phyloP scores from a whole-genome alignment of 1,284 basidiomycete species.

The Rhizoctonia solani region DNA sequence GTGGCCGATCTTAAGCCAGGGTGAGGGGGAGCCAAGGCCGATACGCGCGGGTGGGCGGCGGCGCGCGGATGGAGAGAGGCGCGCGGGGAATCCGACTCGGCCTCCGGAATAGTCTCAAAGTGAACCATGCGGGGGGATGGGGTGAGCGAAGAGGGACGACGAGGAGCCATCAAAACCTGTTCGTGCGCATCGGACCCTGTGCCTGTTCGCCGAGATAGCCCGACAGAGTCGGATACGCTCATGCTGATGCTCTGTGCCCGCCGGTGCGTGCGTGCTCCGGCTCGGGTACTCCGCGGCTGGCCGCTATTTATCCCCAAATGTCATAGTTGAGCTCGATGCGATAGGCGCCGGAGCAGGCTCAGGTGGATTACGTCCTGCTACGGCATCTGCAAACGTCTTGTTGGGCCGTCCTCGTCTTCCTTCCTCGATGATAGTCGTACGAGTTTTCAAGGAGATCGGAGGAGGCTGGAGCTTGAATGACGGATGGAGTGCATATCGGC shows the following conservation, averaged over 20 bases:
- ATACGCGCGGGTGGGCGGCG: conserved; percentile 20
- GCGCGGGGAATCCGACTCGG: background rate
- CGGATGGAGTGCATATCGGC: conserved; percentile 11
- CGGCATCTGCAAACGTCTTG: conserved; percentile 29
- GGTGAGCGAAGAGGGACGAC: conserved; percentile 8
- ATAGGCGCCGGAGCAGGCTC: background rate
- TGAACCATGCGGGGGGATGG: conserved; percentile 30
- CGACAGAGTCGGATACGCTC: conserved; percentile 11
- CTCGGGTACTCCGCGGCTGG: conserved; percentile 23
- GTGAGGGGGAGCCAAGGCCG: conserved; percentile 25
- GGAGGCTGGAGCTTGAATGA: conserved; percentile 25
- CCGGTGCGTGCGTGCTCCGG: conserved; percentile 26
- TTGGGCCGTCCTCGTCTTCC: conserved; percentile 29
- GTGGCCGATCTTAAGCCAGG: conserved; percentile 8
- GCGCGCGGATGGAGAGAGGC: conserved; percentile 11
- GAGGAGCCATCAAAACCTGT: background rate
- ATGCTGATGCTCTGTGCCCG: conserved; percentile 28
- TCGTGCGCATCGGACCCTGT: conserved; percentile 17
- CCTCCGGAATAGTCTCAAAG: conserved; percentile 28
- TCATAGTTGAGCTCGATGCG: conserved; percentile 2
- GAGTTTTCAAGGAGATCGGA: conserved; percentile 14
- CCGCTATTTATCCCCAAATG: conserved; percentile 16
- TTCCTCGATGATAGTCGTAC: conserved; percentile 24
- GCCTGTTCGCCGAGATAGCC: background rate
- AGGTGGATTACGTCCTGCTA: conserved; percentile 17